Conservation (phyloP, 2,329 filamentous ascomycete species). For the Nemania serpens region DNA sequence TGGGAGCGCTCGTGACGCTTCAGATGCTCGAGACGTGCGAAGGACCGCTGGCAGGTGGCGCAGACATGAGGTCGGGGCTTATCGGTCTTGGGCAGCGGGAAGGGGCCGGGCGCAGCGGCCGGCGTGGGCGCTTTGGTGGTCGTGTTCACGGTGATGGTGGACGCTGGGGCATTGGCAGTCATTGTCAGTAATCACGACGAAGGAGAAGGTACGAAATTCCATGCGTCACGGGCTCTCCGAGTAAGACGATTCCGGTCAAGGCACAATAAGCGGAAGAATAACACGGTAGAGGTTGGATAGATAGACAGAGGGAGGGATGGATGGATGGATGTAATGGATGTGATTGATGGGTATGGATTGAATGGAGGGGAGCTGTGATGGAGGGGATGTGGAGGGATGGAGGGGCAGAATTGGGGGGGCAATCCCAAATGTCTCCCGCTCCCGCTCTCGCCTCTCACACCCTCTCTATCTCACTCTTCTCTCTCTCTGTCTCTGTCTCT, state of each 20-base stretch:
- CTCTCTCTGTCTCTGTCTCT: neutral
- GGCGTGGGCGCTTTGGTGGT: constrained; percentile 35
- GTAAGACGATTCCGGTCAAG: constrained; percentile 4
- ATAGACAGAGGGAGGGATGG: neutral
- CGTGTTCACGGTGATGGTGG: constrained; percentile 48
- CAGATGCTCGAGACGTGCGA: constrained; percentile 92
- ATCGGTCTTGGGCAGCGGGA: constrained; percentile 90
- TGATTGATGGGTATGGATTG: too few relatives aligned
- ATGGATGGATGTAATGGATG: constrained; percentile 10
- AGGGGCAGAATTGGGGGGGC: constrained; percentile 17
- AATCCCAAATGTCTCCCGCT: constrained; percentile 6
- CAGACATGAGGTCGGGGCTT: constrained; percentile 96
- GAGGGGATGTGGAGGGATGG: constrained; percentile 27
- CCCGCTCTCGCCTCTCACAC: neutral
- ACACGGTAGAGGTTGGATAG: neutral
- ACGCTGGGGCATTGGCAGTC: constrained; percentile 33
- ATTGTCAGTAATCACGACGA: constrained; percentile 32
- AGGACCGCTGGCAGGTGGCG: constrained; percentile 86
- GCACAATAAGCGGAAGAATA: constrained; percentile 2
- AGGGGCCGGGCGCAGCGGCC: constrained; percentile 42
- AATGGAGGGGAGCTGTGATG: constrained; percentile 19
- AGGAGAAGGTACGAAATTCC: constrained; percentile 15
- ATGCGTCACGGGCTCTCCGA: constrained; percentile 23
- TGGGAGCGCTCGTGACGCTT: constrained; percentile 87
- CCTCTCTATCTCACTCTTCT: neutral